Base-by-base conservation (phyloP, 2,329 filamentous ascomycete species). In the Pyrenophora seminiperda region DNA sequence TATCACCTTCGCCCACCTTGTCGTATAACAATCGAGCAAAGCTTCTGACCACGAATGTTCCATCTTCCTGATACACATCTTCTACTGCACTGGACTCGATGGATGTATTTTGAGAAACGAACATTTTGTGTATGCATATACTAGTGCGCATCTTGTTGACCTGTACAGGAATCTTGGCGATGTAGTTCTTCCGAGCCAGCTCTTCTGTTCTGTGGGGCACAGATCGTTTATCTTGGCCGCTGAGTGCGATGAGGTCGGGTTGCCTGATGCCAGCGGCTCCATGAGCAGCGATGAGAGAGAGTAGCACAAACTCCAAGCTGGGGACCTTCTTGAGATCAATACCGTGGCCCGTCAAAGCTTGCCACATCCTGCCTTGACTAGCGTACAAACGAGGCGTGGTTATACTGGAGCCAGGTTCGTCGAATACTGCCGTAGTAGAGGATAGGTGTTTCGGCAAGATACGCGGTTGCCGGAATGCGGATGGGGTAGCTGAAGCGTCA, bases 201-300 rank as follows among this genome's bases (percentile, higher is more conserved):
- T 74, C 68, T 53, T 85, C 81, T 3, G 84, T 87, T 31, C 84
- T 76, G 53, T 81, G 77, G 1, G 84, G 84, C 2, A 87, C 79
- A 1, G 84, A 87, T 37, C 84, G 77, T 63, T 86, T 87, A 65
- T 87, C 84, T 68, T 87, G 84, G 5, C 81, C 81, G 55, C 81
- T 83, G 17, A 81, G 60, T 43, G 69, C 73, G 32, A 77, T 76
- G 30, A 87, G 68, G 2, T 83, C 78, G 2, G 82, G 79, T 62
- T 87, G 84, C 2, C 81, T 65, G 36, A 87, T 81, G 5, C 84
- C 84, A 13, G 73, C 67, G 14, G 75, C 71, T 34, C 83, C 81
- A 47, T 73, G 74, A 7, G 79, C 76, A 5, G 82, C 83, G 54
- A 87, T 85, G 42, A 85, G 77, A 7, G 80, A 82, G 2, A 87